Evolutionary conservation across 495 filamentous ascomycete genomes (phyloP), one percentile per base, ranked within the genome.

Genomic region (Apodospora peruviana): DNA sequence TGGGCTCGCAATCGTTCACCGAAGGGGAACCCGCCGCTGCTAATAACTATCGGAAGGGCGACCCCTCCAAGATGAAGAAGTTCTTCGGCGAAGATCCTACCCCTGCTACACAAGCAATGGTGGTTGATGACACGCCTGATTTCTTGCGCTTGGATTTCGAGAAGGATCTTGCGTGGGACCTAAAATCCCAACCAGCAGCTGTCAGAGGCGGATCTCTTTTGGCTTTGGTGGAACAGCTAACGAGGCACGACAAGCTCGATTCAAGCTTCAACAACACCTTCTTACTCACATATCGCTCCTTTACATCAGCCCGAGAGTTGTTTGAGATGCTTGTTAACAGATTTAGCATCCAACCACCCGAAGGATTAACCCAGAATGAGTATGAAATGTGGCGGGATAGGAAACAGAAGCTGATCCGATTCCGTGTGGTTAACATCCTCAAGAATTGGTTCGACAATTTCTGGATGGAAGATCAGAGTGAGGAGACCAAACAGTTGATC

Each of bases 371-470:
- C 27, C 75, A 78, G 40, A 65, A 78, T 37, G 89, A 97, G 54
- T 88, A 86, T 62, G 88, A 93, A 43, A 73, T 80, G 53, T 98
- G 93, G 93, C 78, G 85, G 18, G 90, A 96, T 61, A 81, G 84
- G 59, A 98, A 98, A 70, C 94, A 96, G 67, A 95, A 91, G 58
- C 84, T 87, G 4, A 96, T 97, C 53, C 80, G 94, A 36, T 91
- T 98, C 75, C 80, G 93, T 38, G 88, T 98, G 8, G 90, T 98
- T 57, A 97, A 96, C 62, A 96, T 96, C 47, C 71, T 97, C 53
- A 97, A 96, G 74, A 95, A 81, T 64, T 98, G 93, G 93, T 90
- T 98, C 56, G 91, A 97, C 59, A 88, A 83, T 50, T 96, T 90
- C 65, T 98, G 93, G 93, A 96, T 97, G 93, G 93, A 98, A 63